Percentiles rank a stretch among this genome's conserved stretches.
phyloP scores from a whole-genome alignment of 163 green algal species.

The Chlorella variabilis region DNA sequence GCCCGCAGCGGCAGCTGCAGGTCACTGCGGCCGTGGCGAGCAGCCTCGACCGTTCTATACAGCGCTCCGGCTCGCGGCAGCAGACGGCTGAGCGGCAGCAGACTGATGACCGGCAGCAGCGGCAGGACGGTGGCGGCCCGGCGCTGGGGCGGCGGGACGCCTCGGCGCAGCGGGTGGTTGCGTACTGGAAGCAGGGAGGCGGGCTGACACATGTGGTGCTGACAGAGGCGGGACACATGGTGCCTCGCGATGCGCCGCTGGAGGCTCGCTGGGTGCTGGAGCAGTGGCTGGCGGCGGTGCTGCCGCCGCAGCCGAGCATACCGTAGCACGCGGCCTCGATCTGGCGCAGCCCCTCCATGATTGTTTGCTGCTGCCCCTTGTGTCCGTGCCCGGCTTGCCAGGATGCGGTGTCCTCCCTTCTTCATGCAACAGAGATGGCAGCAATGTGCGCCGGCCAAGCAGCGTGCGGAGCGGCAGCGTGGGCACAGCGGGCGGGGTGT shows the following conservation, averaged over 20 bases:
- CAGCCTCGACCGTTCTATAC: not conserved
- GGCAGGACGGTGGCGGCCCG: not conserved
- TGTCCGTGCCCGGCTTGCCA: too few relatives aligned
- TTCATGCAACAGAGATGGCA: too few relatives aligned
- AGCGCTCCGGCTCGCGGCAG: too few relatives aligned
- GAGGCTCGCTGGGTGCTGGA: slow-evolving; percentile 31
- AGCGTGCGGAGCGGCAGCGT: too few relatives aligned
- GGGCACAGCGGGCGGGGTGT: too few relatives aligned
- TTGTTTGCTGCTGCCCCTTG: too few relatives aligned
- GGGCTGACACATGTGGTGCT: slow-evolving; percentile 50
- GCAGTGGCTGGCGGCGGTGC: slow-evolving; percentile 16
- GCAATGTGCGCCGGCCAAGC: too few relatives aligned
- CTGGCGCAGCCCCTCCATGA: too few relatives aligned
- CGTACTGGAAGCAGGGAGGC: slow-evolving; percentile 40
- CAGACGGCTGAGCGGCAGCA: not conserved
- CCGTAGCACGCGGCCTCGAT: too few relatives aligned
- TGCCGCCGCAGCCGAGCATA: not conserved
- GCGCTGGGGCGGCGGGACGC: not conserved
- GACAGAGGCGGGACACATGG: slow-evolving; percentile 54
- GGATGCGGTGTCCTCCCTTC: too few relatives aligned
- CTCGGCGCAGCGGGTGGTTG: slow-evolving; percentile 14
- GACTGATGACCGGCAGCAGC: not conserved
- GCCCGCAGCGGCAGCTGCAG: not conserved
- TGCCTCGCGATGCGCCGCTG: slow-evolving; percentile 37
- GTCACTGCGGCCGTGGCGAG: not conserved